Percentiles rank a stretch among this genome's conserved stretches.
Evolutionary conservation across 2,329 filamentous ascomycete genomes (phyloP).

Genomic region (Verticillium nonalfalfae): DNA sequence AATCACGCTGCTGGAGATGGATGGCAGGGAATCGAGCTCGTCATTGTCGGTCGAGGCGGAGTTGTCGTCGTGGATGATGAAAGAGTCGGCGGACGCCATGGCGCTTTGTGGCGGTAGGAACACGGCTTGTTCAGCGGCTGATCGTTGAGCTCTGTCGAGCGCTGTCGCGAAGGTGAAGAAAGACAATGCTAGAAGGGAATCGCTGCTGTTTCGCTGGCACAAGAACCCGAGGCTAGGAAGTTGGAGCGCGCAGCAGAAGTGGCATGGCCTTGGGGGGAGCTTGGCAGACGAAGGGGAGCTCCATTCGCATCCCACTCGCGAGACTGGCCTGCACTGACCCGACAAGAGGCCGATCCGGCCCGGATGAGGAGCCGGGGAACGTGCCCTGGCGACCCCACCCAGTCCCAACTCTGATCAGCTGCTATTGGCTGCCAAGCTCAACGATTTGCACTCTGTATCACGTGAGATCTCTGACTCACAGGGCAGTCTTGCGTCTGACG

Average conservation of each 20-base stretch:
- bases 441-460: not conserved
- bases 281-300: not conserved
- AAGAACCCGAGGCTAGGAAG: not conserved
- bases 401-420: not conserved
- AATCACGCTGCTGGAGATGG: slow-evolving; percentile 41
- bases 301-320: not conserved
- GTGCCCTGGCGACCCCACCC: not conserved
- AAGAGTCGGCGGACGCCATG: slow-evolving; percentile 31
- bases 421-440: not conserved
- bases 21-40: slow-evolving; percentile 59
- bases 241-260: not conserved
- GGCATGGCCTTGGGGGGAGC: not conserved
- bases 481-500: not conserved
- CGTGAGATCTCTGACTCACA: not conserved
- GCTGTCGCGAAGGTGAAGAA: not conserved
- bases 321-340: not conserved
- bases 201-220: not conserved
- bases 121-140: not conserved
- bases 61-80: slow-evolving; percentile 40
- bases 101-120: not conserved
- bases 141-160: slow-evolving; percentile 6
- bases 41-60: slow-evolving; percentile 44
- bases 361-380: not conserved
- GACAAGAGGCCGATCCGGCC: not conserved
- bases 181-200: not conserved